Base-by-base conservation (phyloP, 805 yeast species). In the Saccharomycopsis guyanensis region DNA sequence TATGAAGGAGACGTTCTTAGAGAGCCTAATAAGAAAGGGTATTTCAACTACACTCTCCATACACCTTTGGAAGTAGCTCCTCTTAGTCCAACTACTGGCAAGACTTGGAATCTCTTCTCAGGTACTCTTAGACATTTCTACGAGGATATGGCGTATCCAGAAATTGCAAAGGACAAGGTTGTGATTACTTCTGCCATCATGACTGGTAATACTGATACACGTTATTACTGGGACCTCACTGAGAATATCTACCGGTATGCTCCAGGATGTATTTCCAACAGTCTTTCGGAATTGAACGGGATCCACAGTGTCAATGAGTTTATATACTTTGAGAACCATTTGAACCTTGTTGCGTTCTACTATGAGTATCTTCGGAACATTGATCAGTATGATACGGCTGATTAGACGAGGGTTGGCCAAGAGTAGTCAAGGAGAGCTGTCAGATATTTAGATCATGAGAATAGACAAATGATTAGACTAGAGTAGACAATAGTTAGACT, bases 151-250 rank as follows among this genome's bases (percentile, higher is more conserved):
- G 55, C 73, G 62, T 56, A 66, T 56, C 51, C 60, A 16, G 65
- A 62, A 18, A 59, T 68, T n/a, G 47, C 66, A 41, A 27, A 25
- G 13, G 59, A 63, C 18, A 47, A 60, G n/a, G 58, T 69, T 13
- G 55, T 73, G 35, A 70, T 76, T 12, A 68, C 82, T 2, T 86
- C 88, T 2, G 65, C 73, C 22, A 59, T 82, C 35, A 73, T 77
- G 71, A 69, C 83, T 2, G 88, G 82, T 18, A 82, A 81, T 61
- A 82, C 89, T 2, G 89, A 83, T 57, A 82, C 88, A 3, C 65
- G 68, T 47, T 69, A 73, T 56, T 83, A 79, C 61, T 80, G 86
- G 87, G 58, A 63, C 37, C 63, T 83, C 55, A 73, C 82, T 2
- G 60, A 67, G 32, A 73, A 81, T 56, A 79, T 83, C 43, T 83